These are phyloP conservation scores for Aureobasidium sp. DNA, from an alignment of 2,329 filamentous ascomycete species.

Conservation along the genomic window DNA sequence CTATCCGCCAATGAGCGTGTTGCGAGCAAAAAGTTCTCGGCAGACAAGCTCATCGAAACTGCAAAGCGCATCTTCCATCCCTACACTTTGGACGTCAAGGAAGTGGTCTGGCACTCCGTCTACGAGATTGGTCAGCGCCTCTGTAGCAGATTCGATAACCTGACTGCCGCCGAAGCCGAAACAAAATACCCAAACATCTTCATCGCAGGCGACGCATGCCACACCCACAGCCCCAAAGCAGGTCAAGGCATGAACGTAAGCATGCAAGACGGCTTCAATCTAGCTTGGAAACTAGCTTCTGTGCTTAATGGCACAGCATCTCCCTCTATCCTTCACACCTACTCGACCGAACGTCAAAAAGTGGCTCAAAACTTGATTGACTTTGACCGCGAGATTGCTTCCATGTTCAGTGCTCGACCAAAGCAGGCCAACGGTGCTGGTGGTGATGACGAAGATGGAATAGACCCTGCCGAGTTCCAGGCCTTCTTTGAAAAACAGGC, in stretches of 20 bases:
- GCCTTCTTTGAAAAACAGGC: constrained; percentile 16
- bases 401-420: constrained; percentile 19
- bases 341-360: constrained; percentile 36
- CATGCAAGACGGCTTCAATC: constrained; percentile 39
- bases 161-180: constrained; percentile 29
- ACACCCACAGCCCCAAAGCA: constrained; percentile 31
- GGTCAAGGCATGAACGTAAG: constrained; percentile 44
- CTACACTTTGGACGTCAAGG: constrained; percentile 49
- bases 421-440: not conserved
- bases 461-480: constrained; percentile 26
- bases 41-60: constrained; percentile 52
- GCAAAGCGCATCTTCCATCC: constrained; percentile 60
- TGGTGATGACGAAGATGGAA: constrained; percentile 18
- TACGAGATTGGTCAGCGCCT: constrained; percentile 46
- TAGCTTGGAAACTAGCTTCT: constrained; percentile 40
- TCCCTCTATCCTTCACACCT: constrained; percentile 33
- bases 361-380: constrained; percentile 39
- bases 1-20: constrained; percentile 27
- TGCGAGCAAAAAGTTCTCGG: constrained; percentile 5
- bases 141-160: constrained; percentile 34
- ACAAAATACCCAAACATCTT: constrained; percentile 41
- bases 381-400: constrained; percentile 35
- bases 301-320: constrained; percentile 33
- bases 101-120: constrained; percentile 47
- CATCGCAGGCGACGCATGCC: constrained; percentile 41